Evolutionary conservation across 2,329 filamentous ascomycete genomes (phyloP), one percentile per base, ranked within the genome.

Genomic region (Cladosporium sp.): DNA sequence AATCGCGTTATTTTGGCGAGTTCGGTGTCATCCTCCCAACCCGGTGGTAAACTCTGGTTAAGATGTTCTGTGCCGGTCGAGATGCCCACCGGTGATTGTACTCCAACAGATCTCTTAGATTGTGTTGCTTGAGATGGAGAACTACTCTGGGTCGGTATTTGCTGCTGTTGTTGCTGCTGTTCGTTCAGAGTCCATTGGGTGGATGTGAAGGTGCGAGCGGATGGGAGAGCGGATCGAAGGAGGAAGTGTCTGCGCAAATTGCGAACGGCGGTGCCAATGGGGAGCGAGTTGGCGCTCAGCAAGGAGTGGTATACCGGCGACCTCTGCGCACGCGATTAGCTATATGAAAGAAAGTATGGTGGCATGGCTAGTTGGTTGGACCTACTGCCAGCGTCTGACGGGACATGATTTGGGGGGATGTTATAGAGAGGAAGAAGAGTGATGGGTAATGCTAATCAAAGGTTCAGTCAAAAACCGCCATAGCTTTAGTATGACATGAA

Each of bases 11-110:
- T 87, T 55, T 82, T 77, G 34, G 42, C 29, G 54, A 84, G 81
- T 58, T 89, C 79, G 12, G 84, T 81, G 57, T 88, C 82, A 50
- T 88, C 83, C 62, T 93, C 88, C 88, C 88, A 92, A 24, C 22
- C 34, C 13, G 36, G 40, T 15, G 48, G 42, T 20, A 44, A 19
- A 43, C 48, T 43, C 18, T 36, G 42, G 20, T 50, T 38, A 8
- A 19, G 11, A 12, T 18, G 22, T 15, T 20, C 30, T 13, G 17
- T 4, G 4, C 7, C n/a, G 12, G 18, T 13, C 11, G 19, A 24
- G 24, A 8, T 40, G 17, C 39, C n/a, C 19, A 19, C 17, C n/a
- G 50, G 37, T 7, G 39, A 51, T 37, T 36, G 42, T 30, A 47
- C 32, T 36, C 39, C 13, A 12, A 49, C 22, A 20, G 43, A 32